A percentile compares a stretch with the other conserved stretches of the same genome.
phyloP scores from a whole-genome alignment of 2,329 filamentous ascomycete species.

The Trichoderma cornu-damae region DNA sequence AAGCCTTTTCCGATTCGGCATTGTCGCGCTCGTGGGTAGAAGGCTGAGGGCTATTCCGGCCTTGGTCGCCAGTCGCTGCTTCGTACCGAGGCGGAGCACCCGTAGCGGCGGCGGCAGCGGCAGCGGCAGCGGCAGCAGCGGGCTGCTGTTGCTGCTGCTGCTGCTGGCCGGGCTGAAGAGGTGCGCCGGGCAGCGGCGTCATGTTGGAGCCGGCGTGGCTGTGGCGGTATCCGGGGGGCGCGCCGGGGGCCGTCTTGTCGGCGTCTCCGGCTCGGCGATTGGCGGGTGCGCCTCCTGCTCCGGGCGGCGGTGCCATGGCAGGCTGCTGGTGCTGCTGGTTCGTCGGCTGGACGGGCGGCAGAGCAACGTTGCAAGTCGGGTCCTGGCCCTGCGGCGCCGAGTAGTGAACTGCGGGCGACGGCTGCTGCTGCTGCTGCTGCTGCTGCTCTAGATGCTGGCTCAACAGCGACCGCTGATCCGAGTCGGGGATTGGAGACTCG shows the following conservation, averaged over 20 bases:
- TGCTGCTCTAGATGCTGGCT: too few species aligned
- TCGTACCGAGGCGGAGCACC: slow-evolving; percentile 40
- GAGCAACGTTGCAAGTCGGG: slow-evolving; percentile 29
- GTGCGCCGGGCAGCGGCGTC: slow-evolving; percentile 37
- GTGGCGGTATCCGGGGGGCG: slow-evolving; percentile 50
- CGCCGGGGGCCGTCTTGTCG: slow-evolving; percentile 45
- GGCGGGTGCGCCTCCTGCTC: slow-evolving; percentile 38
- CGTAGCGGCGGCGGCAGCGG: slow-evolving; percentile 39
- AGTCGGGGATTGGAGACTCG: slow-evolving; percentile 53
- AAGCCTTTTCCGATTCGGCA: slow-evolving; percentile 48
- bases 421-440: slow-evolving; percentile 39
- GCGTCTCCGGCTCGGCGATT: slow-evolving; percentile 46
- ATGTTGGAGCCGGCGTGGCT: slow-evolving; percentile 45
- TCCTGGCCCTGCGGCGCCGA: slow-evolving; percentile 34
- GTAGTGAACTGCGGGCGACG: slow-evolving; percentile 41
- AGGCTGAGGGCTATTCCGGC: slow-evolving; percentile 54
- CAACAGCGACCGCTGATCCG: slow-evolving; percentile 39
- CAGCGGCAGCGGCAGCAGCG: slow-evolving; percentile 24
- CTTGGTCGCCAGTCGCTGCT: slow-evolving; percentile 40
- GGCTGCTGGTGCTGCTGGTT: slow-evolving; percentile 29
- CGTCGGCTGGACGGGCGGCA: slow-evolving; percentile 28
- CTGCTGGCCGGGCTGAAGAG: slow-evolving; percentile 20
- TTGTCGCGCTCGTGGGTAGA: slow-evolving; percentile 38
- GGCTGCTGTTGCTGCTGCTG: background rate
- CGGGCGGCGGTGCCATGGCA: slow-evolving; percentile 44